Evolutionary conservation across 2,329 filamentous ascomycete genomes (phyloP).

Genomic region (Nemania diffusa): DNA sequence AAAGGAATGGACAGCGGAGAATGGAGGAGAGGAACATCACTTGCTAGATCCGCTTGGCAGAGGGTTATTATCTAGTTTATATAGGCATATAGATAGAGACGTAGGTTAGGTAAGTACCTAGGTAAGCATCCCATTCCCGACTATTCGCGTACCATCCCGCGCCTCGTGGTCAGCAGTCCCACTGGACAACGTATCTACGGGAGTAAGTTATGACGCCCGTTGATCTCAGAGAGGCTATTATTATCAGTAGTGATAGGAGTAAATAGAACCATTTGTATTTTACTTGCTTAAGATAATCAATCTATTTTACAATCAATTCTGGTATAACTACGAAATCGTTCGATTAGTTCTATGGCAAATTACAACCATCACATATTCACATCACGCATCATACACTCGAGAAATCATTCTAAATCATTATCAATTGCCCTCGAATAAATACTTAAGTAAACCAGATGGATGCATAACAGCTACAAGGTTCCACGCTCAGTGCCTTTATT

Average conservation of each 20-base stretch:
- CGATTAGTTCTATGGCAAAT: no score
- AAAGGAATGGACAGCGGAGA: background rate
- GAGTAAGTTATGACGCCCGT: no score
- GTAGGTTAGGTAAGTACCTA: background rate
- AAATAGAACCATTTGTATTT: no score
- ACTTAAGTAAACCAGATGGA: slow-evolving; percentile 45
- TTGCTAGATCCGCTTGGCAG: background rate
- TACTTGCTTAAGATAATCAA: background rate
- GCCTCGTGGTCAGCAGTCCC: background rate
- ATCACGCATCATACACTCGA: background rate
- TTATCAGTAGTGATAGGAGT: no score
- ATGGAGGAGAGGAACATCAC: background rate
- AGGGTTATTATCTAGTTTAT: background rate
- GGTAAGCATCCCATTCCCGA: background rate
- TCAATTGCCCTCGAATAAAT: slow-evolving; percentile 48
- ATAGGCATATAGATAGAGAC: background rate
- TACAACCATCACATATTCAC: background rate
- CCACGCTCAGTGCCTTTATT: slow-evolving; percentile 45
- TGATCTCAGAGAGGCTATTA: no score
- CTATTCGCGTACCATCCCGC: background rate
- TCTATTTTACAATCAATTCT: background rate
- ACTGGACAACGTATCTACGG: no score
- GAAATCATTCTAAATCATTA: slow-evolving; percentile 39
- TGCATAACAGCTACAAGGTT: slow-evolving; percentile 46
- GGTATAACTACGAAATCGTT: no score